phyloP scores from a whole-genome alignment of 208 protist species.

The Eutreptiella sp. region DNA sequence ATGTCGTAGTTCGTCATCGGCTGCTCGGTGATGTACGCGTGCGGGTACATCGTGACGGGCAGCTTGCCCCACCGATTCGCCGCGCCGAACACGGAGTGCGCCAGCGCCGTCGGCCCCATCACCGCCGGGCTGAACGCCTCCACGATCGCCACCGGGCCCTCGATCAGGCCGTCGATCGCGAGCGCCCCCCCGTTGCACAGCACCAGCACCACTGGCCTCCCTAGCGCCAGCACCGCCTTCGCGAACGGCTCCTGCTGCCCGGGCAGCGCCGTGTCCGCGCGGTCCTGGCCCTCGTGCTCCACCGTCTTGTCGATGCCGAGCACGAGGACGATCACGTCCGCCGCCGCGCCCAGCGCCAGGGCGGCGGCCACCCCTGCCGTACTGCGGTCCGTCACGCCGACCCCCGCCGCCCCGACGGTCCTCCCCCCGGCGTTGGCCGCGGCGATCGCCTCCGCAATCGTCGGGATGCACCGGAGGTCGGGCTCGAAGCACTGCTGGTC shows the following conservation, averaged over 20 bases:
- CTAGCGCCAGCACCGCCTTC: conserved; percentile 18
- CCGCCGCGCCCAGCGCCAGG: conserved; percentile 7
- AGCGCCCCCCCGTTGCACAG: conserved; percentile 33
- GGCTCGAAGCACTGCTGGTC: no score
- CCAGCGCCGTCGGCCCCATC: conserved; percentile 28
- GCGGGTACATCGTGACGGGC: conserved; percentile 41
- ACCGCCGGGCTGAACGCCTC: conserved; percentile 28
- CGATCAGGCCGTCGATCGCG: conserved; percentile 31
- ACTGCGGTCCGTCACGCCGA: conserved; percentile 15
- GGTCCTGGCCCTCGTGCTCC: conserved; percentile 29
- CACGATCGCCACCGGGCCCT: conserved; percentile 16
- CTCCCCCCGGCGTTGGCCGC: conserved; percentile 22
- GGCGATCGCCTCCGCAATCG: conserved; percentile 27
- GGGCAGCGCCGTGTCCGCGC: conserved; percentile 20
- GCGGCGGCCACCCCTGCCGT: conserved; percentile 16
- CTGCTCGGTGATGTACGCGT: conserved; percentile 26
- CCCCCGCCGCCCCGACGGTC: conserved; percentile 15
- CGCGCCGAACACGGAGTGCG: conserved; percentile 29
- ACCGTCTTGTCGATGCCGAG: conserved; percentile 31
- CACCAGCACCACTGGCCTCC: conserved; percentile 28
- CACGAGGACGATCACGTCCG: conserved; percentile 33
- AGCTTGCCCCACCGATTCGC: conserved; percentile 39
- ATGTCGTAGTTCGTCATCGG: conserved; percentile 32
- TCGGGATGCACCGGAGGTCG: conserved; percentile 15
- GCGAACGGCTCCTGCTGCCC: conserved; percentile 30